Evolutionary conservation across 805 yeast species (phyloP).

Genomic region (Komagataella mondaviorum): DNA sequence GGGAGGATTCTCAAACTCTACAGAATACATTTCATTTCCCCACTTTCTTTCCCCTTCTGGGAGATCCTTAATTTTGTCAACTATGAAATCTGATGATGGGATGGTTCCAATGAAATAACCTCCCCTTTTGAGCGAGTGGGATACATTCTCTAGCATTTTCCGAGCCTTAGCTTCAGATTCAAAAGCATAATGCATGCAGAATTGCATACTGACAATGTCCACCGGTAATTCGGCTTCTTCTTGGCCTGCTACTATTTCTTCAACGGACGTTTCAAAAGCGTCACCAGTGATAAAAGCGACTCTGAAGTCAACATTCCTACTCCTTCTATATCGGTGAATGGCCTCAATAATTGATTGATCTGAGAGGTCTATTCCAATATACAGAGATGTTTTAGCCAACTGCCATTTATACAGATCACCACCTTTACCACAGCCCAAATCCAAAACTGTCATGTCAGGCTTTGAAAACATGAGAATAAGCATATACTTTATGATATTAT

Average conservation of each 20-base stretch:
- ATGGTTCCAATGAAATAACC: conserved; percentile 90
- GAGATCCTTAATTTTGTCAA: conserved; percentile 45
- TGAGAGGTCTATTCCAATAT: conserved; percentile 85
- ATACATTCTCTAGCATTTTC: conserved; percentile 57
- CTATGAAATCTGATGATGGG: conserved; percentile 80
- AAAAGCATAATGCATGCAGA: conserved; percentile 91
- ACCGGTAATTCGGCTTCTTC: conserved; percentile 64
- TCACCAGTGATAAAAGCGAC: conserved; percentile 88
- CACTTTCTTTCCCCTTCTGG: conserved; percentile 43
- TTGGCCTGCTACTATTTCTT: conserved; percentile 53
- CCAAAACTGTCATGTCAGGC: conserved; percentile 49
- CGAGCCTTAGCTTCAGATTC: conserved; percentile 73
- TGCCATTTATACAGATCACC: conserved; percentile 92
- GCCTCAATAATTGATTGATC: conserved; percentile 84
- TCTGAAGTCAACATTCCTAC: conserved; percentile 46
- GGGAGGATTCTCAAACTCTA: conserved; percentile 66
- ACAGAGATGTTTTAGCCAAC: conserved; percentile 56
- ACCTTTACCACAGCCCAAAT: conserved; percentile 95
- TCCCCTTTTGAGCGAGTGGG: conserved; percentile 64
- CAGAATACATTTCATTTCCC: conserved; percentile 79
- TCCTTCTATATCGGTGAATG: conserved; percentile 50
- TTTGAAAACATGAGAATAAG: conserved; percentile 58
- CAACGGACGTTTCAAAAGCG: conserved; percentile 63
- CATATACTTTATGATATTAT: conserved; percentile 83
- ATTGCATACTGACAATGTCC: conserved; percentile 82